These are phyloP conservation scores for Inonotus hispidus DNA, from an alignment of 1,284 basidiomycete genomes.

Conservation along the genomic window DNA sequence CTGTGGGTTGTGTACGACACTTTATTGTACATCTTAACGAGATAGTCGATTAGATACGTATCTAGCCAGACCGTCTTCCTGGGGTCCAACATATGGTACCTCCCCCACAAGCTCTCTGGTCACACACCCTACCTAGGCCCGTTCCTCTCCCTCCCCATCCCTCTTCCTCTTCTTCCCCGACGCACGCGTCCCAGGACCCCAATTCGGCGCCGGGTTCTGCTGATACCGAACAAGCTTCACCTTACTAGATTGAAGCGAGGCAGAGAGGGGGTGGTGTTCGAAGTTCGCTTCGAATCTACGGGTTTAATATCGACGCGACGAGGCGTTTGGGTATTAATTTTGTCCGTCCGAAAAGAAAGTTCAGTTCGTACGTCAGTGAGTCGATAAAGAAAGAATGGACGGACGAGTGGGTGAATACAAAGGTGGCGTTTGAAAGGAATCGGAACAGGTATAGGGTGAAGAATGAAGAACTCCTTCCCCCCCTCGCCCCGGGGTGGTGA, in stretches of 20 bases:
- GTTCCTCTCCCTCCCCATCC: slow-evolving; percentile 40
- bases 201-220: slow-evolving; percentile 84
- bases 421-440: neutral
- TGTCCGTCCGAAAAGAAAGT: too few species aligned
- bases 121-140: slow-evolving; percentile 7
- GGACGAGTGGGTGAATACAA: neutral
- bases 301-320: slow-evolving; percentile 5
- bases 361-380: too few species aligned
- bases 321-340: neutral
- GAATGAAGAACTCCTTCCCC: too few species aligned
- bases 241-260: slow-evolving; percentile 48
- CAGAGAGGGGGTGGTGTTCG: slow-evolving; percentile 58
- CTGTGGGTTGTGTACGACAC: too few species aligned
- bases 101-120: too few species aligned
- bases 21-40: neutral
- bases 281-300: slow-evolving; percentile 68
- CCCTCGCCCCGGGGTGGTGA: too few species aligned
- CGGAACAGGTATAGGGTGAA: neutral
- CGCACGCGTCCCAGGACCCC: slow-evolving; percentile 82
- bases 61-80: neutral
- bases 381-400: too few species aligned
- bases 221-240: slow-evolving; percentile 88
- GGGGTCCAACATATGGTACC: too few species aligned
- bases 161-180: slow-evolving; percentile 33
- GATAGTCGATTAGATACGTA: neutral